These are phyloP conservation scores for Rhodotorula babjevae DNA, from an alignment of 768 basidiomycete genomes.

Conservation along the genomic window DNA sequence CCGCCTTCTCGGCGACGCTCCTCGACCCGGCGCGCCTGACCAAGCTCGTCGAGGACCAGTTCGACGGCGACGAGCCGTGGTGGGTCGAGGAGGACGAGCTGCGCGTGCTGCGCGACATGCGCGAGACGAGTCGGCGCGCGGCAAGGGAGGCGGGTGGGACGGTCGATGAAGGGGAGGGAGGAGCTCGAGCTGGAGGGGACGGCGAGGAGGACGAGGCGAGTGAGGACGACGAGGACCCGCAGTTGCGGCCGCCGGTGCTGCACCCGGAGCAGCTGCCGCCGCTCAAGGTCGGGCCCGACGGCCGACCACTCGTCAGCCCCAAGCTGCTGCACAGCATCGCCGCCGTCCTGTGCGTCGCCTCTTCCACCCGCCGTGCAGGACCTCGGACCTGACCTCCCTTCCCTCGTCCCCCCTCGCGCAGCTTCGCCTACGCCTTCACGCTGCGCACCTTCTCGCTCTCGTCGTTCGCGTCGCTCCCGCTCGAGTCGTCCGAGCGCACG, in stretches of 20 bases:
- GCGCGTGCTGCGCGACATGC: conserved; percentile 1
- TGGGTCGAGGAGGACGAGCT: conserved; percentile 21
- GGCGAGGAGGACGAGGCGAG: conserved; percentile 8
- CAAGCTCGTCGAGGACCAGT: conserved; percentile 24
- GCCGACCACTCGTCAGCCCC: background rate
- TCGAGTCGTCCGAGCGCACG: conserved; percentile 22
- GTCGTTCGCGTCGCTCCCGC: conserved; percentile 17
- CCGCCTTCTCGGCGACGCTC: conserved; percentile 23
- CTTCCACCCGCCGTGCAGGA: too few relatives aligned
- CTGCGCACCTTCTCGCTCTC: conserved; percentile 33
- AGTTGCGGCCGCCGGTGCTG: background rate
- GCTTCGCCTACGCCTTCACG: conserved; percentile 36
- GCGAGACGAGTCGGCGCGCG: conserved; percentile 1
- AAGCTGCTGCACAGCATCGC: conserved; percentile 28
- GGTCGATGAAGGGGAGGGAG: background rate
- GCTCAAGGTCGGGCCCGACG: conserved; percentile 3
- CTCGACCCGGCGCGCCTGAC: conserved; percentile 14
- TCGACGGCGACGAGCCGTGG: conserved; percentile 35
- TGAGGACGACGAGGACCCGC: conserved; percentile 14
- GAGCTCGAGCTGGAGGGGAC: background rate
- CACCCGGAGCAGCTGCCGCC: conserved; percentile 1
- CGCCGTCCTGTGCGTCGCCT: conserved; percentile 30
- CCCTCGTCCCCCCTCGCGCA: background rate
- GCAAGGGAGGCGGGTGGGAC: background rate
- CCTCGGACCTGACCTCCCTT: background rate